Conservation (phyloP, 352 stramenopile species). For the Pythium guiyangense region DNA sequence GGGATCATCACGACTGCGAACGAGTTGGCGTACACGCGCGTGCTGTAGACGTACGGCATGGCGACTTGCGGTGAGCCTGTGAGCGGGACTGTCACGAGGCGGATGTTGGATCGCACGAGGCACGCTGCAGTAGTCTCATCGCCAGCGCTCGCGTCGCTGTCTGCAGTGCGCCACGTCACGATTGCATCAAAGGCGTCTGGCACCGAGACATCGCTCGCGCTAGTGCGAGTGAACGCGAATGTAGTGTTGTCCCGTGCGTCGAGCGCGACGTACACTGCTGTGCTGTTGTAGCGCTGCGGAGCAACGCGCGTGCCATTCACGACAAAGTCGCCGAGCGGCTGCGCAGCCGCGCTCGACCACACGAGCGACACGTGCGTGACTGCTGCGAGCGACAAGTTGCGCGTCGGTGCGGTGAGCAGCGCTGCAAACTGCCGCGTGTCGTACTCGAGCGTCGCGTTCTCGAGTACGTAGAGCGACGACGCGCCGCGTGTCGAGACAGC, state of each 20-base stretch:
- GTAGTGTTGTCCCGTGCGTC: neutral
- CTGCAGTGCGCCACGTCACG: slow-evolving; percentile 8
- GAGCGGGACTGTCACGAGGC: slow-evolving; percentile 13
- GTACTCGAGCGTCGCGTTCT: slow-evolving; percentile 1
- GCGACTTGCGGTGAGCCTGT: slow-evolving; percentile 1
- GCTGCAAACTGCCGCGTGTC: neutral
- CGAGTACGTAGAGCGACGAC: slow-evolving; percentile 3
- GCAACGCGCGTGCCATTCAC: neutral
- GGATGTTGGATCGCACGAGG: slow-evolving; percentile 9
- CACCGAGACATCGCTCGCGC: neutral
- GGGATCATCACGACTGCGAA: slow-evolving; percentile 20
- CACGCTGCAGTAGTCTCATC: slow-evolving; percentile 5
- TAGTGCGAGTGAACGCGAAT: slow-evolving; percentile 4
- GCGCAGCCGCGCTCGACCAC: slow-evolving; percentile 1
- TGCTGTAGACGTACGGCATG: slow-evolving; percentile 22
- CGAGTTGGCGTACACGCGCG: slow-evolving; percentile 14
- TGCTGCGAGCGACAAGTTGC: neutral
- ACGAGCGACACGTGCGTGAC: slow-evolving; percentile 4
- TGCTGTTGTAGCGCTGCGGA: slow-evolving; percentile 10
- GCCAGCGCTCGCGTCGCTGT: too few species aligned
- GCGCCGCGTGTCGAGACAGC: neutral
- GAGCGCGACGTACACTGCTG: slow-evolving; percentile 7
- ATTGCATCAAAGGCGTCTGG: slow-evolving; percentile 10
- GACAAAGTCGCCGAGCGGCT: slow-evolving; percentile 3
- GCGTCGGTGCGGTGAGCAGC: neutral